Evolutionary conservation across 1,284 basidiomycete genomes (phyloP).

Genomic region (Apiotrichum porosum): DNA sequence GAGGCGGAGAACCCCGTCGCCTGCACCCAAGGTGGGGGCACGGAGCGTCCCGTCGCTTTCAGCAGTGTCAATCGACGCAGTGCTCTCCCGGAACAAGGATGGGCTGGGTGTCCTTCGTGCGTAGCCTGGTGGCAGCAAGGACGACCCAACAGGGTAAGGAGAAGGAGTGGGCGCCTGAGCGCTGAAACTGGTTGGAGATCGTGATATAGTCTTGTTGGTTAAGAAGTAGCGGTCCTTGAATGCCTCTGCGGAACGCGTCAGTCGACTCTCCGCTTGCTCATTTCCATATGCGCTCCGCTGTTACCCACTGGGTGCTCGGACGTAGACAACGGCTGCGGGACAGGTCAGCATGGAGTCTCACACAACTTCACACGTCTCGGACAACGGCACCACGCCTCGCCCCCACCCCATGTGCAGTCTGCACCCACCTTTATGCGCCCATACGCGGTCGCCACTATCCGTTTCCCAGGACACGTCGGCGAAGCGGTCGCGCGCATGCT

Average conservation of each 20-base stretch:
- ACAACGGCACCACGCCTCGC: neutral
- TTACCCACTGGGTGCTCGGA: constrained; percentile 64
- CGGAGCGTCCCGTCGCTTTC: constrained; percentile 29
- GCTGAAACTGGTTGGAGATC: constrained; percentile 43
- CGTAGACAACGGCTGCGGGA: constrained; percentile 77
- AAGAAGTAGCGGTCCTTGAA: constrained; percentile 77
- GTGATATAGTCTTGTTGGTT: constrained; percentile 16
- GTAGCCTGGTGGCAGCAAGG: constrained; percentile 5
- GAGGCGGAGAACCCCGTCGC: constrained; percentile 52
- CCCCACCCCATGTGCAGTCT: neutral
- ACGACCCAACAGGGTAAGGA: constrained; percentile 8
- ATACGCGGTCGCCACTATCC: constrained; percentile 51
- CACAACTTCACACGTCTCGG: neutral
- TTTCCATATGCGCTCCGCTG: too few species aligned
- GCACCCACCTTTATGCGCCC: constrained; percentile 44
- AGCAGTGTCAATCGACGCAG: constrained; percentile 21
- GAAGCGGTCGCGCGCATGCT: constrained; percentile 73
- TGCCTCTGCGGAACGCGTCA: constrained; percentile 43
- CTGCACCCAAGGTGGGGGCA: constrained; percentile 12
- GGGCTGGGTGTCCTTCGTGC: constrained; percentile 12
- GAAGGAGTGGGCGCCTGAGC: constrained; percentile 6
- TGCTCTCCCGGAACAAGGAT: constrained; percentile 10
- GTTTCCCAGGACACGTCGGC: constrained; percentile 90
- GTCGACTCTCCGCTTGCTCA: neutral
- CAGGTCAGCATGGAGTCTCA: constrained; percentile 9